A percentile compares a stretch with the other conserved stretches of the same genome.
Evolutionary conservation across 31 red algal species (phyloP).

Genomic region (Bonnemaisonia californica): DNA sequence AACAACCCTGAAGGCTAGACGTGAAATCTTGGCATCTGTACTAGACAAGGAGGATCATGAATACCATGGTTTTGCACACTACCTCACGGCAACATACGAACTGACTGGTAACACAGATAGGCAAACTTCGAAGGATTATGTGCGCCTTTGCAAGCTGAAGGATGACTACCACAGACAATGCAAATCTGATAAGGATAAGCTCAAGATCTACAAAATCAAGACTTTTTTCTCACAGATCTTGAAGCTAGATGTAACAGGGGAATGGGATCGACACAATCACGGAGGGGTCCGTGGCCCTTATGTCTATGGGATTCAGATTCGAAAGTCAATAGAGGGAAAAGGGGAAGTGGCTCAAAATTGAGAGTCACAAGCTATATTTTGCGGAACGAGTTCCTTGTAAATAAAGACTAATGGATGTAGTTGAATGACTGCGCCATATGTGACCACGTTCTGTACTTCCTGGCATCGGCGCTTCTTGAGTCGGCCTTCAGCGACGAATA

Average conservation of each 20-base stretch:
- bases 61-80: constrained; percentile 78
- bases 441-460: too few species aligned
- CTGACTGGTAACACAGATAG: constrained; percentile 93
- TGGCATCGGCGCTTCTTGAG: too few species aligned
- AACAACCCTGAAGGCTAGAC: constrained; percentile 50
- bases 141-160: constrained; percentile 96
- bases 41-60: constrained; percentile 62
- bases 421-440: too few species aligned
- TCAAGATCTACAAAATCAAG: constrained; percentile 98
- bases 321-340: constrained; percentile 22
- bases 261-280: constrained; percentile 98
- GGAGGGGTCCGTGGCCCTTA: constrained; percentile 98
- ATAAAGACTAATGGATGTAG: too few species aligned
- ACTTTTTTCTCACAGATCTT: constrained; percentile 86
- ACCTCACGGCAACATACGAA: constrained; percentile 69
- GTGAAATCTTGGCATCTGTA: constrained; percentile 53
- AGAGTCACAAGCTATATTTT: background rate
- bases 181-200: constrained; percentile 62
- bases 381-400: background rate
- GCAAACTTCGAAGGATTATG: constrained; percentile 87
- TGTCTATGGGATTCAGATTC: constrained; percentile 87
- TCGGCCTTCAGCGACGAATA: too few species aligned
- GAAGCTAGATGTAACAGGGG: constrained; percentile 94
- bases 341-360: background rate
- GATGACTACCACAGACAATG: constrained; percentile 94